phyloP scores from a whole-genome alignment of 108 stramenopile genomes.

The Skeletonema menzelii region DNA sequence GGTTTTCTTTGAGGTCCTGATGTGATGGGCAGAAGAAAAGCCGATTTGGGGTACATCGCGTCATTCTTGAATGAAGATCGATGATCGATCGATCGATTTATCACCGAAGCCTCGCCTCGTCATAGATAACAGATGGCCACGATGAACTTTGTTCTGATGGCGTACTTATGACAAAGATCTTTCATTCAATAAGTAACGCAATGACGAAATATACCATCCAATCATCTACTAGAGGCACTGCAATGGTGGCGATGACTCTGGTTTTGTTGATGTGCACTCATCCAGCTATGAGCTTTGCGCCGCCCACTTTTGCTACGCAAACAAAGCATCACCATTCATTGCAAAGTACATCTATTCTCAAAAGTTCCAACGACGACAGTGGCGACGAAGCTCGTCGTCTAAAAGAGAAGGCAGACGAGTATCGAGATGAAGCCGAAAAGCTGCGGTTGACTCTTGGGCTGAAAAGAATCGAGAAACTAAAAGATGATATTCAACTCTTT shows the following conservation, averaged over 20 bases:
- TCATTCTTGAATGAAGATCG: neutral
- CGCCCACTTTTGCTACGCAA: neutral
- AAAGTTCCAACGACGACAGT: neutral
- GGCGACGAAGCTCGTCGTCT: conserved; percentile 38
- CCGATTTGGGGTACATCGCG: neutral
- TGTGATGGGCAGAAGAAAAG: neutral
- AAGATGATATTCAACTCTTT: conserved; percentile 21
- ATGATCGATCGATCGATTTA: no score
- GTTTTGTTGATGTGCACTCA: neutral
- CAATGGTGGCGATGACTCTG: neutral
- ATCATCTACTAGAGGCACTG: neutral
- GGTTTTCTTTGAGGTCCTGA: neutral
- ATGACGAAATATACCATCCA: neutral
- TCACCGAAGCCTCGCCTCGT: neutral
- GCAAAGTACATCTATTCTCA: neutral
- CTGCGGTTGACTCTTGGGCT: conserved; percentile 22
- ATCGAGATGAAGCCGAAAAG: conserved; percentile 32
- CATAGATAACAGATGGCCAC: neutral
- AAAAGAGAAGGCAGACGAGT: conserved; percentile 39
- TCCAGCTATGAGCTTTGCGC: neutral
- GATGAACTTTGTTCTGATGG: neutral
- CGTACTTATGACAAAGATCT: neutral
- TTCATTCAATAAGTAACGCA: neutral
- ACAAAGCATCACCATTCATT: neutral
- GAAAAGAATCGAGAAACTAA: conserved; percentile 26